These are phyloP conservation scores for Gardenia jasminoides DNA, from an alignment of 257 asterid genomes.

Conservation along the genomic window DNA sequence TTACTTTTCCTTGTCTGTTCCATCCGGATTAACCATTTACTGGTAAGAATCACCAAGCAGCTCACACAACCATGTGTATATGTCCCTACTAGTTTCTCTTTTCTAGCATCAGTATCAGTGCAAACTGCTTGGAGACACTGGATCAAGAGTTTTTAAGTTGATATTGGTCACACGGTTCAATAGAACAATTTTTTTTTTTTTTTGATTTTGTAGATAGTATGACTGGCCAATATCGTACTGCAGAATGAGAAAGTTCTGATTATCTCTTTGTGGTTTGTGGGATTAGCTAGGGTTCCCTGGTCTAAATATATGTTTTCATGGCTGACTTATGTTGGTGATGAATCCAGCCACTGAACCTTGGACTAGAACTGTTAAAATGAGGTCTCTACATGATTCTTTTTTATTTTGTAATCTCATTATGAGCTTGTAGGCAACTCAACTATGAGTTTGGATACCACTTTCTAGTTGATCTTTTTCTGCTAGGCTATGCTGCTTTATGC, in stretches of 20 bases:
- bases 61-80: not conserved
- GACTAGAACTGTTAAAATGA: not conserved
- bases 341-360: not conserved
- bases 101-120: not conserved
- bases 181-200: not conserved
- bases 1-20: constrained; percentile 96
- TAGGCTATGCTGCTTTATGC: not conserved
- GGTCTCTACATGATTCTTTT: not conserved
- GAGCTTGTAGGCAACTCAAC: not conserved
- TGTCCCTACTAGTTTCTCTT: not conserved
- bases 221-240: not conserved
- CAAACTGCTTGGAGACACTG: not conserved
- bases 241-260: not conserved
- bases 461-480: not conserved
- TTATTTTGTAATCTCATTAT: not conserved
- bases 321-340: not conserved
- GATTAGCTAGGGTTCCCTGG: not conserved
- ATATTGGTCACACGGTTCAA: not conserved
- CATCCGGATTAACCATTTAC: constrained; percentile 95
- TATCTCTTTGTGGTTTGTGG: not conserved
- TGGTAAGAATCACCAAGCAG: constrained; percentile 48
- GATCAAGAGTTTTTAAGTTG: not conserved
- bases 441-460: not conserved
- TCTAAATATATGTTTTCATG: not conserved
- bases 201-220: not conserved